Conservation (phyloP, 495 filamentous ascomycete genomes). For the Xylaria venustula region DNA sequence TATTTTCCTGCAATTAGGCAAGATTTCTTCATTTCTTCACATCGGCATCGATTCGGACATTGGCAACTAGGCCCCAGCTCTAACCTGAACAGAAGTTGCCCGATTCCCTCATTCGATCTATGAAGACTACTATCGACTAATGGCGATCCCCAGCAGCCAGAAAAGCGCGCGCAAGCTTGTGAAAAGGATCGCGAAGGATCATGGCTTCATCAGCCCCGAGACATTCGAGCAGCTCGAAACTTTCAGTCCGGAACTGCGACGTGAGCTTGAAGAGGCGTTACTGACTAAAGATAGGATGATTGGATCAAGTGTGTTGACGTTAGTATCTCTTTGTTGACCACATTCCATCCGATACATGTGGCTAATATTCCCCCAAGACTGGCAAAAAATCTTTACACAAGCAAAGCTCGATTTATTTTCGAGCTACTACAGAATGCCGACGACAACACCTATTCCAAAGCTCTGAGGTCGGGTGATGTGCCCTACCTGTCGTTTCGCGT, state of each 20-base stretch:
- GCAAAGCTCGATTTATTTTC: conserved; percentile 36
- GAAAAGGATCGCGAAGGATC: conserved; percentile 21
- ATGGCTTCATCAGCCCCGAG: conserved; percentile 27
- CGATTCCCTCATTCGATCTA: too few species aligned
- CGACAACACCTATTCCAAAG: conserved; percentile 34
- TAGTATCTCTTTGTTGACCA: conserved; percentile 6
- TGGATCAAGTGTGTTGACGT: conserved; percentile 34
- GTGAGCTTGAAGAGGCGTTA: conserved; percentile 28
- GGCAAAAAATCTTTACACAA: conserved; percentile 39
- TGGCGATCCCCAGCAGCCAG: too few species aligned
- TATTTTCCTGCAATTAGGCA: not conserved
- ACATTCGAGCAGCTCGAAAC: conserved; percentile 15
- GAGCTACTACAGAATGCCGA: conserved; percentile 48
- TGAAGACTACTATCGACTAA: too few species aligned
- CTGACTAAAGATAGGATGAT: conserved; percentile 30
- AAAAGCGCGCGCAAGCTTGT: conserved; percentile 15
- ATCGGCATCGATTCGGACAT: too few species aligned
- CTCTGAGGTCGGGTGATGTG: not conserved
- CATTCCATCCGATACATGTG: not conserved
- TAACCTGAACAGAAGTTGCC: too few species aligned
- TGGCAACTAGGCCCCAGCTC: too few species aligned
- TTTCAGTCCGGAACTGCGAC: conserved; percentile 19
- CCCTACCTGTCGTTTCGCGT: conserved; percentile 38
- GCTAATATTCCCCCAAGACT: conserved; percentile 20
- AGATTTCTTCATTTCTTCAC: not conserved